Evolutionary conservation across 371 early-diverging fungal genomes (phyloP), one percentile per base, ranked within the genome.

Genomic region (Haplosporangium sp.): DNA sequence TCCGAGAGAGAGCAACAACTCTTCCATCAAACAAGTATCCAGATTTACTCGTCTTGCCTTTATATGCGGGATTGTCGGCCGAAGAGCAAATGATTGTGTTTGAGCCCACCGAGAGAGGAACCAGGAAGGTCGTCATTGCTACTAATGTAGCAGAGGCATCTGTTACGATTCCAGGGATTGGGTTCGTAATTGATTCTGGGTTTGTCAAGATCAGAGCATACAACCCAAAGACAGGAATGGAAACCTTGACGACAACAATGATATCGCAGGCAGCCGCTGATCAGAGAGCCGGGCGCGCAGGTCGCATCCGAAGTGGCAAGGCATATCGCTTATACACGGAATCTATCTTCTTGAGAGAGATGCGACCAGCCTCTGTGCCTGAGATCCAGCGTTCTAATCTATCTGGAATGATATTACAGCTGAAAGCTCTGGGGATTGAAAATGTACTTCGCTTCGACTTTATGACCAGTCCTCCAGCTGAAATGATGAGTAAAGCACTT

Each of bases 71-170:
- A 76, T 86, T 98, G 68, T 97, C 96, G 35, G 89, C 95, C 2
- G 95, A 93, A 61, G 90, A 95, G 61, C 98, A 97, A 86, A 90
- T 91, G 77, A 94, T 96, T 62, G 96, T 98, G 34, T 98, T 98
- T 87, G 96, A 96, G 62, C 92, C 91, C 0, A 90, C 96, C 0
- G 94, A 93, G 38, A 86, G 86, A 17, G 92, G 93, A 0, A 92
- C 91, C 0, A 86, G 99, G 52, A 99, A 99, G 76, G 92, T 99
- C 15, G 97, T 99, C 5, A 89, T 99, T 69, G 94, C 99, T 1
- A 99, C 99, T 19, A 99, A 99, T 83, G 98, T 99, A 73, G 99
- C 99, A 48, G 99, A 99, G 88, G 99, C 97, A 1, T 96, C 96
- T 0, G 86, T 98, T 35, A 98, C 97, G 0, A 95, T 98, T 53